Evolutionary conservation across 2,329 filamentous ascomycete species (phyloP).

Genomic region (Colletotrichum sp.): DNA sequence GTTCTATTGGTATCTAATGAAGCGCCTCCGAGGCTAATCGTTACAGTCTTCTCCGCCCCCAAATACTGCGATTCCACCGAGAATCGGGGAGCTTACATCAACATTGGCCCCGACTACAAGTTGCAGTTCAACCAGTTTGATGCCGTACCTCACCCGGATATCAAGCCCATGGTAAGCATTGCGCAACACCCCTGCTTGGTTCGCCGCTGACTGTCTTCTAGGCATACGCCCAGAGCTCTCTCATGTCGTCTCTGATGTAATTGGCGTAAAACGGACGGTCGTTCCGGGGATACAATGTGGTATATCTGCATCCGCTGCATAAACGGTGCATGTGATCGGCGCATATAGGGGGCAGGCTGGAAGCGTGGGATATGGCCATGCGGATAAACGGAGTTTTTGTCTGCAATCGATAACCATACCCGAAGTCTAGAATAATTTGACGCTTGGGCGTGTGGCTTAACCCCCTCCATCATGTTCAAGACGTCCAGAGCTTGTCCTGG

Average conservation of each 20-base stretch:
- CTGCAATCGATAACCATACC: constrained; percentile 12
- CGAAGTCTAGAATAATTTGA: constrained; percentile 18
- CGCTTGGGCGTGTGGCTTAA: constrained; percentile 1
- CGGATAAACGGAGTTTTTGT: constrained; percentile 23
- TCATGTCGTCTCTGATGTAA: constrained; percentile 79
- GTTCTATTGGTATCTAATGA: constrained; percentile 26
- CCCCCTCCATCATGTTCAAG: constrained; percentile 37
- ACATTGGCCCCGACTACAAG: constrained; percentile 90
- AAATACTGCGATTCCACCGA: constrained; percentile 98
- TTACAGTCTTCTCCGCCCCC: constrained; percentile 88
- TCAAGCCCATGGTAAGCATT: constrained; percentile 81
- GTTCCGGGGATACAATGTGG: not conserved
- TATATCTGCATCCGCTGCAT: constrained; percentile 21
- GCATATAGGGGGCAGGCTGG: constrained; percentile 14
- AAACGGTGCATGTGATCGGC: constrained; percentile 19
- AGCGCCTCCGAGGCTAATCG: constrained; percentile 28
- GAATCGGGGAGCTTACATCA: constrained; percentile 98
- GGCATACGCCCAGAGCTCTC: constrained; percentile 85
- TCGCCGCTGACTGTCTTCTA: constrained; percentile 39
- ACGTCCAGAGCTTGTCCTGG: constrained; percentile 53
- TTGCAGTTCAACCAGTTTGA: constrained; percentile 93
- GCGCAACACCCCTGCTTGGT: not conserved
- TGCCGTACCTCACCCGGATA: constrained; percentile 93
- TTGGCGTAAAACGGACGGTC: not conserved
- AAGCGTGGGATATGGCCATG: constrained; percentile 16